These are phyloP conservation scores for Sapria himalayana DNA, from an alignment of 345 rosid genomes.

Conservation along the genomic window DNA sequence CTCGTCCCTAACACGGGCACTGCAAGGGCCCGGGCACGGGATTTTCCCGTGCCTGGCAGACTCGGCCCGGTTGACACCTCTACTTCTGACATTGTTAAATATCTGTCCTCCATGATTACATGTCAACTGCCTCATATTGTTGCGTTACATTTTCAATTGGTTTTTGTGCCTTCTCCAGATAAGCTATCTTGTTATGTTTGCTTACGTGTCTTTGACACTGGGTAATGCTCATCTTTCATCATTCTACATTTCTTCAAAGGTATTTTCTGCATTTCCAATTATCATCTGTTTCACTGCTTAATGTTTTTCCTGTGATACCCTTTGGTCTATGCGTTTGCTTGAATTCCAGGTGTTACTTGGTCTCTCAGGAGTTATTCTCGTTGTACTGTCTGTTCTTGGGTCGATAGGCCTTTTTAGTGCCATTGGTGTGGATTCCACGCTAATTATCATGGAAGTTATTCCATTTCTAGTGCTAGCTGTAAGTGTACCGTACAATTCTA, in stretches of 20 bases:
- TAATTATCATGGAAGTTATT: slow-evolving; percentile 95
- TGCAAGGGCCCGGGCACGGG: too few species aligned
- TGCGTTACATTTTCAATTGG: not conserved
- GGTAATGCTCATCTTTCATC: slow-evolving; percentile 66
- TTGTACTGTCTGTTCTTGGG: slow-evolving; percentile 88
- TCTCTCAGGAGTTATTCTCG: slow-evolving; percentile 86
- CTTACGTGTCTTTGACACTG: slow-evolving; percentile 74
- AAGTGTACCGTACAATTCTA: too few species aligned
- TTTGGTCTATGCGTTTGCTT: slow-evolving; percentile 10
- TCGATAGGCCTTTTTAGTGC: slow-evolving; percentile 94
- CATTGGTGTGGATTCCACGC: slow-evolving; percentile 78
- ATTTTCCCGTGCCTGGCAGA: too few species aligned
- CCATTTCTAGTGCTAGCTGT: slow-evolving; percentile 97
- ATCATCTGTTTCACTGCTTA: not conserved
- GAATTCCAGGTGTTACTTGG: slow-evolving; percentile 70
- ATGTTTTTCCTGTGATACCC: not conserved
- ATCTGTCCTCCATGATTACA: too few species aligned
- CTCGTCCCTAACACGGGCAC: too few species aligned
- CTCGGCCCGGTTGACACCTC: too few species aligned
- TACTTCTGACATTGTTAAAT: too few species aligned
- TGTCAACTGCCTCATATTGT: too few species aligned
- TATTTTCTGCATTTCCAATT: slow-evolving; percentile 7
- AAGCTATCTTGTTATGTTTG: slow-evolving; percentile 98
- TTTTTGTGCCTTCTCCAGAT: slow-evolving; percentile 30
- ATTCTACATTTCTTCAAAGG: slow-evolving; percentile 80